Evolutionary conservation across 1,284 basidiomycete genomes (phyloP), one percentile per base, ranked within the genome.

Genomic region (Cerioporus squamosus): DNA sequence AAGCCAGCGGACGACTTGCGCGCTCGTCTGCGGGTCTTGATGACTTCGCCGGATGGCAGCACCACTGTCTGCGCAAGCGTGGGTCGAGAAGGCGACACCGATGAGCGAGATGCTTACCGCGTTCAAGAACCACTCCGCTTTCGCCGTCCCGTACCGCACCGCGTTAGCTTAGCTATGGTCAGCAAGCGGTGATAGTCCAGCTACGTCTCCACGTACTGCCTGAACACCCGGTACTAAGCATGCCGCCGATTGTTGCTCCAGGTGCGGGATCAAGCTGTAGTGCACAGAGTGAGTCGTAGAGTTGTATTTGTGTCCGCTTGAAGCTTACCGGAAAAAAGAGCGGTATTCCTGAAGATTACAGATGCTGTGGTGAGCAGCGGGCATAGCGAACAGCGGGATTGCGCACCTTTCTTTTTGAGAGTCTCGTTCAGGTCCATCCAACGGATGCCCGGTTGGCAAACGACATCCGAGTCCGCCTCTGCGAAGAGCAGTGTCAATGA

Each of bases 1-100:
- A 94, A 95, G 1, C 96, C 96, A 0, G 94, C 94, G 0, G 93
- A 90, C 0, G 93, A 96, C 72, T 98, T 98, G 47, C 90, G 80
- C 0, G 96, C 90, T 38, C 93, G 79, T 42, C 86, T 82, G 2
- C 96, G 86, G 0, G 96, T 98, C 72, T 96, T 97, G 72, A 98
- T 95, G 17, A 98, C 90, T 70, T 97, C 87, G 2, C 96, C 96
- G 15, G 86, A 90, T 1, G 96, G 92, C 2, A 97, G 81, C 0
- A 97, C 95, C 7, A 95, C 90, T 0, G 93, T 96, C 88, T 94
- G 64, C 42, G 26, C 22, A 3, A 40, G 23, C 40, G 22, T 17
- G 33, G 20, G 31, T 22, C 29, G 9, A 23, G 23, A 51, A 18
- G 18, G 36, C 26, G 17, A n/a, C 39, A 50, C 15, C 10, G 14